phyloP scores from a whole-genome alignment of 148 eudicot species.

The Vaccinium macrocarpon region DNA sequence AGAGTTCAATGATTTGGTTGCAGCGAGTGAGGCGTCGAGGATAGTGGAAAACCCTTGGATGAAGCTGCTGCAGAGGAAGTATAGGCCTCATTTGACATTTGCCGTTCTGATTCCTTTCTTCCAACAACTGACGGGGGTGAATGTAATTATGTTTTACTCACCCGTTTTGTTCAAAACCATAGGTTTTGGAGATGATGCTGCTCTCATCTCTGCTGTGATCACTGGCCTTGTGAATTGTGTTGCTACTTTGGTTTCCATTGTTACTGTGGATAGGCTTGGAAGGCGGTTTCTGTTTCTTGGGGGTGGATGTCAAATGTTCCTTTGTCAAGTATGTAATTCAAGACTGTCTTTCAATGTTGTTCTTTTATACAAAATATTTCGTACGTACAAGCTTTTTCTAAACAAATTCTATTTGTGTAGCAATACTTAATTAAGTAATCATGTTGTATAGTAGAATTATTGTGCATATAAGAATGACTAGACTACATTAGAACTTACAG shows the following conservation, averaged over 20 bases:
- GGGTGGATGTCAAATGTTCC: neutral
- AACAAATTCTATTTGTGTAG: neutral
- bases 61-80: neutral
- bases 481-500: too few relatives aligned
- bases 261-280: neutral
- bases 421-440: too few relatives aligned
- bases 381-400: too few relatives aligned
- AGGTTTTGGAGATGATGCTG: neutral
- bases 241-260: neutral
- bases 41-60: neutral
- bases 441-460: too few relatives aligned
- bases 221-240: constrained; percentile 2
- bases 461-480: too few relatives aligned
- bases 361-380: neutral
- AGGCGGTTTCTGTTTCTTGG: neutral
- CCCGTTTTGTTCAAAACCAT: neutral
- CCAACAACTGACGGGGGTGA: neutral
- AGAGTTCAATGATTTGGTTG: neutral
- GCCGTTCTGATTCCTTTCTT: neutral
- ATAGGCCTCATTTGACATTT: neutral
- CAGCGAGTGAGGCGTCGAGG: neutral
- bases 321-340: neutral
- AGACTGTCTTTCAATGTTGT: neutral
- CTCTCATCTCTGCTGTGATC: constrained; percentile 2
- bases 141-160: neutral